A percentile compares a stretch with the other conserved stretches of the same genome.
Conservation (phyloP, 2,329 filamentous ascomycete genomes). For the Coniochaeta ligniaria region DNA sequence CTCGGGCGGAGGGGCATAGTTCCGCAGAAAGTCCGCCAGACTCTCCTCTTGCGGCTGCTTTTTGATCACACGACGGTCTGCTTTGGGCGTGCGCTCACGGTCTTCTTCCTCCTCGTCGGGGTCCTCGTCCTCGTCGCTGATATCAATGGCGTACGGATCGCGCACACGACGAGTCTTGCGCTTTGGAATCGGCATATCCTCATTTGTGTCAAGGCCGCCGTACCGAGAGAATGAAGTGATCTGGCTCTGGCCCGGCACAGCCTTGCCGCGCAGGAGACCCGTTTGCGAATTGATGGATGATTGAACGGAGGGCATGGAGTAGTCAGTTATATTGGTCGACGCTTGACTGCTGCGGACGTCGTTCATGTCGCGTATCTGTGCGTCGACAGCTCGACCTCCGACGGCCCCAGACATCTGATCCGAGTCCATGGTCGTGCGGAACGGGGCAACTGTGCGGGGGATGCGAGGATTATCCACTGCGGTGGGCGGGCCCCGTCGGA, state of each 20-base stretch:
- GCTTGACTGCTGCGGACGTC: slow-evolving; percentile 45
- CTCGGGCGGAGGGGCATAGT: slow-evolving; percentile 57
- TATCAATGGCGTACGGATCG: slow-evolving; percentile 91
- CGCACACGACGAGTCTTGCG: slow-evolving; percentile 71
- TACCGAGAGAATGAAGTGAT: slow-evolving; percentile 11
- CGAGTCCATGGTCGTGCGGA: slow-evolving; percentile 78
- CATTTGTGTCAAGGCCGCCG: slow-evolving; percentile 12
- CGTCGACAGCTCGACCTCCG: slow-evolving; percentile 51
- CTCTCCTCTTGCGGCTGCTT: slow-evolving; percentile 53
- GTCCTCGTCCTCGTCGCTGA: slow-evolving; percentile 61
- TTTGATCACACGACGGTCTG: slow-evolving; percentile 21
- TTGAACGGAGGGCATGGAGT: slow-evolving; percentile 46
- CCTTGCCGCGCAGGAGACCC: slow-evolving; percentile 50
- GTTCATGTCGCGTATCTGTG: slow-evolving; percentile 43
- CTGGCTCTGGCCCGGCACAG: slow-evolving; percentile 17
- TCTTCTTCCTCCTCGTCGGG: slow-evolving; percentile 34
- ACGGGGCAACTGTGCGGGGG: slow-evolving; percentile 75
- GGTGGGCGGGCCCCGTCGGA: slow-evolving; percentile 73
- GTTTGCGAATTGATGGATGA: slow-evolving; percentile 72
- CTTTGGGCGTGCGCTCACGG: slow-evolving; percentile 30
- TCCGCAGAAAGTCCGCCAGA: slow-evolving; percentile 66
- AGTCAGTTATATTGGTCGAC: slow-evolving; percentile 50
- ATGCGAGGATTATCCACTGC: slow-evolving; percentile 59
- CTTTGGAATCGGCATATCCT: slow-evolving; percentile 52
- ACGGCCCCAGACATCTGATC: slow-evolving; percentile 58